A percentile compares a stretch with the other conserved stretches of the same genome.
Conservation (phyloP, 1,284 basidiomycete species). For the Austropuccinia psidii region DNA sequence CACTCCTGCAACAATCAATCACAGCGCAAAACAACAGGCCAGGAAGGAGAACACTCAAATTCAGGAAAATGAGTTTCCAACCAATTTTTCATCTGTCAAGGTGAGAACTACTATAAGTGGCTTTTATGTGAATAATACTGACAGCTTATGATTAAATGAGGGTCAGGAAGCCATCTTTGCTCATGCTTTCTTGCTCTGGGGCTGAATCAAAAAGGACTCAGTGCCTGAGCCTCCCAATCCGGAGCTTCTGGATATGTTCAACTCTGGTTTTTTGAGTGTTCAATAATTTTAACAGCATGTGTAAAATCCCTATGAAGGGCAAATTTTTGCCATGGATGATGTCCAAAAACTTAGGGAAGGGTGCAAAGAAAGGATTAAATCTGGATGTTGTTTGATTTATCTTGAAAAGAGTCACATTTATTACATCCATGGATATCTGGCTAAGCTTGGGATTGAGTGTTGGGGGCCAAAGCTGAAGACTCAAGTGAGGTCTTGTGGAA, state of each 20-base stretch:
- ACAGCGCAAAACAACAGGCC: too few relatives aligned
- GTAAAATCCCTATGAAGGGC: neutral
- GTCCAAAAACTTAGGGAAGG: neutral
- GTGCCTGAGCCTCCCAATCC: neutral
- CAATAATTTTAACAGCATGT: neutral
- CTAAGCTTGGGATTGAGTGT: slow-evolving; percentile 6
- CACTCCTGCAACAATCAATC: too few relatives aligned
- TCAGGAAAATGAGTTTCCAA: too few relatives aligned
- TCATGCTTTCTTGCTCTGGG: slow-evolving; percentile 1
- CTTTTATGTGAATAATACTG: too few relatives aligned
- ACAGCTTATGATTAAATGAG: neutral
- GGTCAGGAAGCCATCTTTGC: neutral
- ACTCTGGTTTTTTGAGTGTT: too few relatives aligned
- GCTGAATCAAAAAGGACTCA: neutral
- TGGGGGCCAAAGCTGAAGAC: slow-evolving; percentile 26
- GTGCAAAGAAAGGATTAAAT: neutral
- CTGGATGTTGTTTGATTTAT: neutral
- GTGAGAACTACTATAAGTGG: too few relatives aligned
- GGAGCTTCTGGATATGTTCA: too few relatives aligned
- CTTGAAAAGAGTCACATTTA: neutral
- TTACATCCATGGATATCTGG: slow-evolving; percentile 5
- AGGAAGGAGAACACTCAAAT: too few relatives aligned
- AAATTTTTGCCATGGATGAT: neutral
- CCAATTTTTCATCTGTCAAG: too few relatives aligned
- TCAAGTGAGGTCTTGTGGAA: slow-evolving; percentile 8